Evolutionary conservation across 441 rosid species (phyloP).

Genomic region (Gossypium lobatum): DNA sequence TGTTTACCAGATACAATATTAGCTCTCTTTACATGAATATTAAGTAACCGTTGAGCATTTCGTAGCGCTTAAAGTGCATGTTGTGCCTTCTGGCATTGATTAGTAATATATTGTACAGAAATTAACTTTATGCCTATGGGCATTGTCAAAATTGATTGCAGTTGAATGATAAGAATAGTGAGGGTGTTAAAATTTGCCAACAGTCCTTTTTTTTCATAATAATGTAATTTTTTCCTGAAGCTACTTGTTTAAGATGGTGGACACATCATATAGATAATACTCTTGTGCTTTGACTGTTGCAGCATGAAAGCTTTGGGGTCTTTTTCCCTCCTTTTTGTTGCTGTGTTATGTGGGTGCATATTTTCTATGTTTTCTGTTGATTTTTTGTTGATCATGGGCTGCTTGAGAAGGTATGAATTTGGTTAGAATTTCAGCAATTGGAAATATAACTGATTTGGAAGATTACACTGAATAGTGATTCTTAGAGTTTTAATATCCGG

Average conservation of each 20-base stretch:
- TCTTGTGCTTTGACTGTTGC: background rate
- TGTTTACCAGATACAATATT: background rate
- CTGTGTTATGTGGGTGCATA: background rate
- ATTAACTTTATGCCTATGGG: background rate
- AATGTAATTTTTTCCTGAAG: background rate
- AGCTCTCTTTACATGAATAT: background rate
- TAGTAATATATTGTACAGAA: background rate
- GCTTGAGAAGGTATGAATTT: background rate
- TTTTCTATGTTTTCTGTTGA: background rate
- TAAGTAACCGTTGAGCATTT: background rate
- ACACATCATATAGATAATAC: background rate
- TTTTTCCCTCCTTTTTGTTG: background rate
- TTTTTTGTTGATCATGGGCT: background rate
- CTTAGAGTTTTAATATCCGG: background rate
- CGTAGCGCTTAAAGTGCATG: background rate
- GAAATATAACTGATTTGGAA: background rate
- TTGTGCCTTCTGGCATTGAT: background rate
- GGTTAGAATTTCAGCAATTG: background rate
- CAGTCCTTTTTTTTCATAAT: background rate
- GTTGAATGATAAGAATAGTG: background rate
- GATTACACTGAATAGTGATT: background rate
- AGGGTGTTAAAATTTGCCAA: background rate
- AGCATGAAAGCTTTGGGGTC: background rate
- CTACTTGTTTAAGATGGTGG: background rate
- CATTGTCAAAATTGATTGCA: background rate